These are phyloP conservation scores for Talaromyces ruber DNA, from an alignment of 495 filamentous ascomycete species.

Conservation along the genomic window DNA sequence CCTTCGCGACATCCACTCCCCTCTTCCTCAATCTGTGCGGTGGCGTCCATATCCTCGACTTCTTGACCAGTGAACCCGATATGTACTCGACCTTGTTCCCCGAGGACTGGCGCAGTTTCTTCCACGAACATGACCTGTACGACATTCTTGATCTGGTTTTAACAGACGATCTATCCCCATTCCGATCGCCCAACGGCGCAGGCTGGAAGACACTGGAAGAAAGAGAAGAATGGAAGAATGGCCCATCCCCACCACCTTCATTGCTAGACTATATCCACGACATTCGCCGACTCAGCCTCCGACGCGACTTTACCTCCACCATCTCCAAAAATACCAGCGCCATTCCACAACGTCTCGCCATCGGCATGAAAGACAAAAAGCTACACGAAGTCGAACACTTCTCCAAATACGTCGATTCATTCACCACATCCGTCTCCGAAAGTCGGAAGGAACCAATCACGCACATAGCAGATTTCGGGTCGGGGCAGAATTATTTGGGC, in stretches of 20 bases:
- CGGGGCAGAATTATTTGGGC: slow-evolving; percentile 92
- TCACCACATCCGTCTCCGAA: slow-evolving; percentile 45
- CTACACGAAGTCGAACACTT: slow-evolving; percentile 76
- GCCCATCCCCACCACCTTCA: slow-evolving; percentile 52
- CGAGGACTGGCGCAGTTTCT: slow-evolving; percentile 70
- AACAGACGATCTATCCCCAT: slow-evolving; percentile 53
- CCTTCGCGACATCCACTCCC: slow-evolving; percentile 63
- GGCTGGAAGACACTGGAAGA: not conserved
- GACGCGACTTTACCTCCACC: slow-evolving; percentile 44
- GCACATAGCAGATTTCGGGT: slow-evolving; percentile 92
- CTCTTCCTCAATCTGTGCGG: slow-evolving; percentile 86
- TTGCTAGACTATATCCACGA: slow-evolving; percentile 66
- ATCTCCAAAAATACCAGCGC: slow-evolving; percentile 25
- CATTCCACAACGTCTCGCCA: slow-evolving; percentile 59
- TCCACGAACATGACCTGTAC: slow-evolving; percentile 59
- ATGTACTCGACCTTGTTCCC: slow-evolving; percentile 70
- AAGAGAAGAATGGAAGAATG: slow-evolving; percentile 35
- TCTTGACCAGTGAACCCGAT: slow-evolving; percentile 78
- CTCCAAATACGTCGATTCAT: slow-evolving; percentile 48
- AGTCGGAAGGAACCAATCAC: slow-evolving; percentile 52
- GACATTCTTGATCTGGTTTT: slow-evolving; percentile 71
- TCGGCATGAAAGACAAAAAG: slow-evolving; percentile 96
- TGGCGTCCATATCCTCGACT: slow-evolving; percentile 91
- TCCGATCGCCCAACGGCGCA: slow-evolving; percentile 7
- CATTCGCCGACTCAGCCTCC: slow-evolving; percentile 61